Conservation (phyloP, 108 stramenopile genomes). For the Cylindrotheca fusiformis region DNA sequence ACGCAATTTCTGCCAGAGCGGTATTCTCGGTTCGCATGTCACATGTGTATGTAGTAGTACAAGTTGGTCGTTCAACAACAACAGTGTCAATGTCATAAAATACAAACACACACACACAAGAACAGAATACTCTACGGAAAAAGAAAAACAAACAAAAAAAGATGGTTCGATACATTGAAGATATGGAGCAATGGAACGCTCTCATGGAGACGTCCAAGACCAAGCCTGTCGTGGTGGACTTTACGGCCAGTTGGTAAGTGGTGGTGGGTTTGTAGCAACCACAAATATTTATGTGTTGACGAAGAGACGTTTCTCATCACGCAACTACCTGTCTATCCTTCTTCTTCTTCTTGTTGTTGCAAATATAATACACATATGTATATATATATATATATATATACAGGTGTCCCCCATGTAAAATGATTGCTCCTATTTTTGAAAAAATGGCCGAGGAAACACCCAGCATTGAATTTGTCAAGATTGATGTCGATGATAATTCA, state of each 20-base stretch:
- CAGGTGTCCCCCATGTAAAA: conserved; percentile 70
- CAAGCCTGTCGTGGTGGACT: conserved; percentile 81
- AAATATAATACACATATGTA: too few species aligned
- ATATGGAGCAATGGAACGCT: conserved; percentile 47
- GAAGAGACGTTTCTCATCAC: neutral
- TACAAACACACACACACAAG: neutral
- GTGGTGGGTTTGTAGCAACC: too few species aligned
- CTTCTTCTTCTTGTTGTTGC: neutral
- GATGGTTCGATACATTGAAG: conserved; percentile 26
- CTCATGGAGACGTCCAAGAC: conserved; percentile 71
- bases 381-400: neutral
- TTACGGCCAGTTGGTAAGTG: conserved; percentile 86
- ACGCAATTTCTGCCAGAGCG: too few species aligned
- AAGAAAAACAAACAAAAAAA: conserved; percentile 1
- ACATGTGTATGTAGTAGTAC: too few species aligned
- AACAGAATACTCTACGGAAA: neutral
- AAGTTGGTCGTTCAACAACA: too few species aligned
- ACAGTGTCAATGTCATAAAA: too few species aligned
- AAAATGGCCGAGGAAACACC: conserved; percentile 59
- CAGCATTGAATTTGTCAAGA: conserved; percentile 76
- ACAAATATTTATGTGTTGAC: too few species aligned
- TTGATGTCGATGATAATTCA: conserved; percentile 84
- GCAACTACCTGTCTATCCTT: neutral
- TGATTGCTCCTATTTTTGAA: conserved; percentile 83
- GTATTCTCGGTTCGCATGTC: too few species aligned